Conservation (phyloP, 2,329 filamentous ascomycete genomes). For the Colletotrichum gloeosporioides region DNA sequence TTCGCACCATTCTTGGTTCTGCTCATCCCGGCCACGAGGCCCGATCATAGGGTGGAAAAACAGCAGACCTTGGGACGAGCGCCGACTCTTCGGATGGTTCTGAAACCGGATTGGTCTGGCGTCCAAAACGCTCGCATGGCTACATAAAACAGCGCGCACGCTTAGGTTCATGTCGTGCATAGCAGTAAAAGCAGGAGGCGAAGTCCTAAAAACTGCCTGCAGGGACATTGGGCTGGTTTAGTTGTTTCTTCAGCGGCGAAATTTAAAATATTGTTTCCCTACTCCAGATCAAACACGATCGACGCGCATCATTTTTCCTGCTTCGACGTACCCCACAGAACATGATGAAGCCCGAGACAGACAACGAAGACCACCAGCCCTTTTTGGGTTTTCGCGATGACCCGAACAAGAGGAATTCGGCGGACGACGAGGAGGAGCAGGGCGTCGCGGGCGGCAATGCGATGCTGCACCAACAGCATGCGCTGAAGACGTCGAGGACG, state of each 20-base stretch:
- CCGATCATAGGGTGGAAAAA: not conserved
- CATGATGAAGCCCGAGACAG: not conserved
- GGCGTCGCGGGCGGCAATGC: not conserved
- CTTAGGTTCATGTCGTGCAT: not conserved
- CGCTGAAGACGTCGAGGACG: not conserved
- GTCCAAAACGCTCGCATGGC: not conserved
- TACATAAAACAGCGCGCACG: not conserved
- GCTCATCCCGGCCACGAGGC: not conserved
- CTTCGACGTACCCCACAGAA: not conserved
- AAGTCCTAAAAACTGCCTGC: not conserved
- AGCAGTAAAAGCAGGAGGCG: not conserved
- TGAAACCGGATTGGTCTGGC: not conserved
- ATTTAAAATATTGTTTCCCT: not conserved
- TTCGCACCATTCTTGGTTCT: not conserved
- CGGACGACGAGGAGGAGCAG: not conserved
- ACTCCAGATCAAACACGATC: not conserved
- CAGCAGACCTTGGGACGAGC: not conserved
- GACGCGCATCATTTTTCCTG: not conserved
- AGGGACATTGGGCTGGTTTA: not conserved
- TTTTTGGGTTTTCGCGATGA: slow-evolving; percentile 12
- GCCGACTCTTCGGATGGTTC: not conserved
- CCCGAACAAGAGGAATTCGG: not conserved
- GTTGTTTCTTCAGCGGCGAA: not conserved
- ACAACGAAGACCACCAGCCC: slow-evolving; percentile 6
- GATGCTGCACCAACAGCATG: not conserved